Percentiles rank a stretch among this genome's conserved stretches.
Conservation (phyloP, 1,284 basidiomycete genomes). For the Trametes hirsuta region DNA sequence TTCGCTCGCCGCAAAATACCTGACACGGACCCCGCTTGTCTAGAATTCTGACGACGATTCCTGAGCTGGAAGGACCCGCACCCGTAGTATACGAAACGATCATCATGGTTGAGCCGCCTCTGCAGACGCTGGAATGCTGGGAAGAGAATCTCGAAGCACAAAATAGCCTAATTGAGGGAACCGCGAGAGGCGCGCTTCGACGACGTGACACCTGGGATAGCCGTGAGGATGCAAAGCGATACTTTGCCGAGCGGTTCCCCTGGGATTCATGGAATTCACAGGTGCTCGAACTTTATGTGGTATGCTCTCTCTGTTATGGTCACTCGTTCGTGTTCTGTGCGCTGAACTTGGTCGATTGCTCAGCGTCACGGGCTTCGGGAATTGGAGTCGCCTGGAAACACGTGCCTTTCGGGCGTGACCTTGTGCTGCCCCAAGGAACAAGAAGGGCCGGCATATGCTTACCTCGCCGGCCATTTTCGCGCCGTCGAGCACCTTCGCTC, state of each 20-base stretch:
- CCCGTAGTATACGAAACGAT: background rate
- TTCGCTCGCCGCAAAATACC: slow-evolving; percentile 8
- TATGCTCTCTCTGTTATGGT: background rate
- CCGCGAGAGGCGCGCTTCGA: background rate
- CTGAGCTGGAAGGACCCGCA: background rate
- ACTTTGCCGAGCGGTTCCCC: background rate
- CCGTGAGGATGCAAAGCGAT: background rate
- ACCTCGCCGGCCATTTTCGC: background rate
- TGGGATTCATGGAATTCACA: background rate
- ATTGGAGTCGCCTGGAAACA: background rate
- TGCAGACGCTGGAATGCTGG: background rate
- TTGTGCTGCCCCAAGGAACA: background rate
- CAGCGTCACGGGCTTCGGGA: background rate
- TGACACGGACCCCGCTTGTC: slow-evolving; percentile 3
- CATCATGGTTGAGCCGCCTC: background rate
- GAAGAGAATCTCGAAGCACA: background rate
- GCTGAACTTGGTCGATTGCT: background rate
- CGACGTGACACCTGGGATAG: background rate
- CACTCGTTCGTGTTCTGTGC: background rate
- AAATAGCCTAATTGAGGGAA: background rate
- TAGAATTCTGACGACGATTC: background rate
- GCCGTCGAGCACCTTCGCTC: background rate
- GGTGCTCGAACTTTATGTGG: background rate
- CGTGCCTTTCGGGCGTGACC: background rate
- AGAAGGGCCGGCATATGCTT: background rate